phyloP scores from a whole-genome alignment of 768 basidiomycete species.

The Boletus tylopilopsis region DNA sequence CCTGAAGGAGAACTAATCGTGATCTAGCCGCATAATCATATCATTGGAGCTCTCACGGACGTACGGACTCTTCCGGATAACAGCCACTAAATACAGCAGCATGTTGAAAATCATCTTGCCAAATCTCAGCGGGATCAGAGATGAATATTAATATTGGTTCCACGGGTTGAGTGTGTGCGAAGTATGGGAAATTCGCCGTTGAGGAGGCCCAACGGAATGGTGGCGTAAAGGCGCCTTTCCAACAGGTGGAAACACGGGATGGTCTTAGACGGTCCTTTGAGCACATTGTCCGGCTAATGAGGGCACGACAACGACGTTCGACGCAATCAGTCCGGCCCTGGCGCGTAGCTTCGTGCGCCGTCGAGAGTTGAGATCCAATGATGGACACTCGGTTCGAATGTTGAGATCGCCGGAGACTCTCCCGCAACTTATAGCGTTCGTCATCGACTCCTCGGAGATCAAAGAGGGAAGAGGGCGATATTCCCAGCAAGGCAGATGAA shows the following conservation, averaged over 20 bases:
- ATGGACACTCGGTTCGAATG: slow-evolving; percentile 4
- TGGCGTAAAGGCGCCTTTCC: neutral
- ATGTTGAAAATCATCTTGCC: slow-evolving; percentile 23
- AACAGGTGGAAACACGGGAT: neutral
- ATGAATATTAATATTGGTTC: slow-evolving; percentile 12
- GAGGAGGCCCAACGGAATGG: neutral
- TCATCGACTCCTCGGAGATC: slow-evolving; percentile 28
- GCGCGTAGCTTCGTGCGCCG: slow-evolving; percentile 2
- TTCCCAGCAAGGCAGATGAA: slow-evolving; percentile 13
- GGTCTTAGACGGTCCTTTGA: neutral
- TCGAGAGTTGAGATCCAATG: slow-evolving; percentile 4
- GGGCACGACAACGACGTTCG: slow-evolving; percentile 6
- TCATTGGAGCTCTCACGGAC: slow-evolving; percentile 25
- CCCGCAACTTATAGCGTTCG: slow-evolving; percentile 5
- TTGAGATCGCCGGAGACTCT: slow-evolving; percentile 13
- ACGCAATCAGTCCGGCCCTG: slow-evolving; percentile 18
- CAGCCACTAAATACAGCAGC: slow-evolving; percentile 14
- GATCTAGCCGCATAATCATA: slow-evolving; percentile 23
- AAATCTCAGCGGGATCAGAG: slow-evolving; percentile 22
- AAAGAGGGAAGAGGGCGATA: slow-evolving; percentile 3
- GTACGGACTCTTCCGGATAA: slow-evolving; percentile 20
- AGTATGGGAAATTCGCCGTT: slow-evolving; percentile 5
- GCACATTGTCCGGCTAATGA: neutral
- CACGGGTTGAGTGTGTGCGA: slow-evolving; percentile 12
- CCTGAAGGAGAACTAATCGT: slow-evolving; percentile 19